phyloP scores from a whole-genome alignment of 495 filamentous ascomycete genomes.

The Viridothelium virens region DNA sequence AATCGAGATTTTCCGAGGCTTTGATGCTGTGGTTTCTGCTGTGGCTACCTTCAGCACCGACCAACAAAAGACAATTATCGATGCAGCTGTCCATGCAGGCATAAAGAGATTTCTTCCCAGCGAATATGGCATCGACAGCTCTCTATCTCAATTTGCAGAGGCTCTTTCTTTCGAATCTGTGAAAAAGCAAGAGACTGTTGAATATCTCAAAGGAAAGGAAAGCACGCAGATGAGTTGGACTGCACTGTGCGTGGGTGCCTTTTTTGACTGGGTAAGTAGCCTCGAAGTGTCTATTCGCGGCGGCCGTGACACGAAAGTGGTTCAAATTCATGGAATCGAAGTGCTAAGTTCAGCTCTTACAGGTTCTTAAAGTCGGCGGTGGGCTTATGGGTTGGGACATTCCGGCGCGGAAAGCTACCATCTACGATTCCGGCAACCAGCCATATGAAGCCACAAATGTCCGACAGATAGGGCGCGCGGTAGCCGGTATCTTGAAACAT shows the following conservation, averaged over 20 bases:
- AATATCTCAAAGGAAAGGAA: conserved; percentile 16
- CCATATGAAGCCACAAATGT: conserved; percentile 17
- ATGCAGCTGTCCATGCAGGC: conserved; percentile 45
- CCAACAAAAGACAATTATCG: conserved; percentile 40
- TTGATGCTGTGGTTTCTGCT: conserved; percentile 38
- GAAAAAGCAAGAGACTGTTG: conserved; percentile 12
- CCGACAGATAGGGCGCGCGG: conserved; percentile 12
- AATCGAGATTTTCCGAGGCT: conserved; percentile 28
- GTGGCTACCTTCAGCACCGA: conserved; percentile 27
- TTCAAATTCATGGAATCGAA: not conserved
- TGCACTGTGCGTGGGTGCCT: conserved; percentile 10
- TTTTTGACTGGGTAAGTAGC: conserved; percentile 16
- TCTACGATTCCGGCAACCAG: conserved; percentile 15
- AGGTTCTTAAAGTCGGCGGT: not conserved
- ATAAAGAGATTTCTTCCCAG: conserved; percentile 49
- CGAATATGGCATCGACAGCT: conserved; percentile 40
- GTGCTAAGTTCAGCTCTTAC: not conserved
- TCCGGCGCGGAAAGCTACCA: not conserved
- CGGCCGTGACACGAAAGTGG: not conserved
- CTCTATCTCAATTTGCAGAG: not conserved
- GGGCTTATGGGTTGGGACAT: conserved; percentile 15
- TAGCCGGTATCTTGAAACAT: conserved; percentile 13
- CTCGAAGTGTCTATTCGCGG: not conserved
- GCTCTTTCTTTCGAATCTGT: not conserved
- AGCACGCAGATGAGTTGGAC: conserved; percentile 12